Evolutionary conservation across 768 basidiomycete genomes (phyloP).

Genomic region (Suillus americanus): DNA sequence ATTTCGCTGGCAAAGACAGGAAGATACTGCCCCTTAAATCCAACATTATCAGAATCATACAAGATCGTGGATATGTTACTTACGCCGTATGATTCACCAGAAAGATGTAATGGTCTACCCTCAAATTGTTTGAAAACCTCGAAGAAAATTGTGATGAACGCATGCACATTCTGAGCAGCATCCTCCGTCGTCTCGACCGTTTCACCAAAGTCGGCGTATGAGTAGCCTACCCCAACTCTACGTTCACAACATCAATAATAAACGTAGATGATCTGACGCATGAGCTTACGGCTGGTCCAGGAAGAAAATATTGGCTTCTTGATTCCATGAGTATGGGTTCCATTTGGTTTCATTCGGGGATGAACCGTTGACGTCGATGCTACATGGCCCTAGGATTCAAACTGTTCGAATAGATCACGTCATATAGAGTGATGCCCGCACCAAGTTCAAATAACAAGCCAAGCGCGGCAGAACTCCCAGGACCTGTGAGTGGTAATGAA

Average conservation of each 20-base stretch:
- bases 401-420: slow-evolving; percentile 35
- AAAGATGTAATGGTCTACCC: slow-evolving; percentile 66
- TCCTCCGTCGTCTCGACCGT: slow-evolving; percentile 73
- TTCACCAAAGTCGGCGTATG: slow-evolving; percentile 69
- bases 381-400: slow-evolving; percentile 49
- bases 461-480: slow-evolving; percentile 53
- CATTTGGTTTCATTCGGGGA: slow-evolving; percentile 60
- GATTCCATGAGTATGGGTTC: slow-evolving; percentile 68
- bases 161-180: slow-evolving; percentile 73
- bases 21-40: slow-evolving; percentile 60
- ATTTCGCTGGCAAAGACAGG: slow-evolving; percentile 77
- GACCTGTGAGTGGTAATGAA: slow-evolving; percentile 39
- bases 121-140: slow-evolving; percentile 74
- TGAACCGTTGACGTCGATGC: slow-evolving; percentile 54
- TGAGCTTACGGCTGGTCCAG: slow-evolving; percentile 57
- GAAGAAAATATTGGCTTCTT: slow-evolving; percentile 68
- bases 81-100: slow-evolving; percentile 76
- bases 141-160: slow-evolving; percentile 78
- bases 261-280: not conserved
- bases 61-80: slow-evolving; percentile 20
- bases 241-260: not conserved
- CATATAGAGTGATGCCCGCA: slow-evolving; percentile 13
- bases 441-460: slow-evolving; percentile 64
- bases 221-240: slow-evolving; percentile 71
- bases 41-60: not conserved